Evolutionary conservation across 345 rosid species (phyloP), one percentile per base, ranked within the genome.

Genomic region (Gossypium thurberi): DNA sequence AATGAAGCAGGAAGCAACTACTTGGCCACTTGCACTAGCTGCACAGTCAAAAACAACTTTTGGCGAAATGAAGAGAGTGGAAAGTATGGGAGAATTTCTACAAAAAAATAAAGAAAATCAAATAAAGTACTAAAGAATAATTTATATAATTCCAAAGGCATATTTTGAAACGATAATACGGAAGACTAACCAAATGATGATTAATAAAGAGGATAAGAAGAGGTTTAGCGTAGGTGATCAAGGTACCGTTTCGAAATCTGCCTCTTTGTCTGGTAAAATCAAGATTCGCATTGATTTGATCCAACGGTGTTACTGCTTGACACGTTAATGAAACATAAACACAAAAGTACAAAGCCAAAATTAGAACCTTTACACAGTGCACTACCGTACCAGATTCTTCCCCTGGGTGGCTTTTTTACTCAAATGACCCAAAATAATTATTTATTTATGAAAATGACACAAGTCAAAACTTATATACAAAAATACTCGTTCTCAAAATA

Each of bases 201-300:
- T 65, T 18, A 42, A 11, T 40, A 11, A 25, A 58, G 9, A 10
- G 26, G 26, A 10, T 13, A 58, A 11, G 14, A 4, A 57, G 2
- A 23, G 17, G 4, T 15, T 7, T 6, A 11, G 12, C 13, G 3
- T 1, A 10, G 11, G 2, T 9, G 47, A 10, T 20, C 5, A 43
- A 42, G 50, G 51, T 43, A 64, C 51, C 67, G 28, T 63, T 65
- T 65, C 17, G 69, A 43, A 65, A 65, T 65, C 69, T 51, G 51
- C 69, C 58, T 72, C 57, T 60, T 71, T 71, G 65, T 72, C 57
- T 40, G 64, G 33, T 40, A 33, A 33, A 33, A 33, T 70, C 26
- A 47, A 23, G 21, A 14, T 69, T 26, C 0, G 3, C 43, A 10
- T 51, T 43, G 18, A 12, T 12, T 63, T 9, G 37, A 55, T 44